phyloP scores from a whole-genome alignment of 73 alveolate genomes.

The Uronychia setigera region DNA sequence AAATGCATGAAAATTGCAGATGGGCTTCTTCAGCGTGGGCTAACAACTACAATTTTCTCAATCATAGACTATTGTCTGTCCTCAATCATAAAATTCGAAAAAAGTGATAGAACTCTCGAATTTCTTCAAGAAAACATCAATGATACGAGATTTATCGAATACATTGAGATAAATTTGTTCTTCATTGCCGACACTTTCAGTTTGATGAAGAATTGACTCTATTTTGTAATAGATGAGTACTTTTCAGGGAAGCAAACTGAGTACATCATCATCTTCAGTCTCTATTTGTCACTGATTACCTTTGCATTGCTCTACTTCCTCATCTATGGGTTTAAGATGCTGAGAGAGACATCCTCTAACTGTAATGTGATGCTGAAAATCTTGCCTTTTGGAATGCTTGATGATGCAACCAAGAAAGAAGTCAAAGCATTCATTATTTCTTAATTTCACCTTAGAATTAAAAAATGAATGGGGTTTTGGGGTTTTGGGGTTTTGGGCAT shows the following conservation, averaged over 20 bases:
- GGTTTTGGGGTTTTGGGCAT: no score
- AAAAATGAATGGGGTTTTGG: no score
- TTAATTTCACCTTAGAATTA: no score
- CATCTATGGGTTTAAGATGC: neutral
- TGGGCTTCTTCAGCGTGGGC: neutral
- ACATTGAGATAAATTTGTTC: neutral
- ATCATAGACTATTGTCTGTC: neutral
- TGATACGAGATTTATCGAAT: neutral
- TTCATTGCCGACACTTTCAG: neutral
- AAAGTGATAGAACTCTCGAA: neutral
- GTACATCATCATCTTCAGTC: neutral
- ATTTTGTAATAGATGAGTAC: neutral
- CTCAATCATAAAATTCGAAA: neutral
- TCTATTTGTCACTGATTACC: neutral
- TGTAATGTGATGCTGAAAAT: neutral
- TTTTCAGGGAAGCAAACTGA: neutral
- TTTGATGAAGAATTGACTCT: neutral
- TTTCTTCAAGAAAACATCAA: neutral
- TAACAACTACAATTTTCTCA: neutral
- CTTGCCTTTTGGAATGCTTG: neutral
- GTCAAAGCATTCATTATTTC: neutral
- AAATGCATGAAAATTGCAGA: neutral
- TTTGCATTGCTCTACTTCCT: neutral
- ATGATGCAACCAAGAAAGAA: neutral
- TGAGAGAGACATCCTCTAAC: neutral